These are phyloP conservation scores for Croton setiger DNA, from an alignment of 441 rosid species.

Conservation along the genomic window DNA sequence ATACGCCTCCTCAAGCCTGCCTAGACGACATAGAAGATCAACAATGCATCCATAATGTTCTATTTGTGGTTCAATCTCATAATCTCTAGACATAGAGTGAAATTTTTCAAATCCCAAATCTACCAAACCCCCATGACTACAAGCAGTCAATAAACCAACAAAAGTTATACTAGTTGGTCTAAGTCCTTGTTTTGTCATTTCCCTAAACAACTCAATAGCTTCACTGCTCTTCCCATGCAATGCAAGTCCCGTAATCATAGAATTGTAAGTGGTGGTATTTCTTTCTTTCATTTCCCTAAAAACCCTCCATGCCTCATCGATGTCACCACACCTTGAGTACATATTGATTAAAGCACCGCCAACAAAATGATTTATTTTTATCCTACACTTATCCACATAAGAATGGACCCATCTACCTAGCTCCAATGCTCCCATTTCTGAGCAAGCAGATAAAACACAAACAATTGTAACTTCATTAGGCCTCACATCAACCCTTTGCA, in stretches of 20 bases:
- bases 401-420: conserved; percentile 53
- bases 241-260: conserved; percentile 71
- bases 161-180: conserved; percentile 66
- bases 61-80: conserved; percentile 50
- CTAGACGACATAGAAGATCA: conserved; percentile 87
- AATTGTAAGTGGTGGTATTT: conserved; percentile 68
- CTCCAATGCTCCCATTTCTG: conserved; percentile 57
- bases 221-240: conserved; percentile 61
- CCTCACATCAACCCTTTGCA: conserved; percentile 41
- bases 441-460: conserved; percentile 69
- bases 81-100: conserved; percentile 41
- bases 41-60: conserved; percentile 81
- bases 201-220: conserved; percentile 50
- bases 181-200: conserved; percentile 50
- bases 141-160: conserved; percentile 68
- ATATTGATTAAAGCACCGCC: conserved; percentile 72
- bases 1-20: conserved; percentile 55
- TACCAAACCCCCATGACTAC: conserved; percentile 80
- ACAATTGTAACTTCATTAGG: conserved; percentile 70
- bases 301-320: conserved; percentile 51
- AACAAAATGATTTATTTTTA: conserved; percentile 51
- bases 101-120: conserved; percentile 59
- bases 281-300: conserved; percentile 54
- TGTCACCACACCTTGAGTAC: conserved; percentile 78
- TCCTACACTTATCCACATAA: conserved; percentile 33